Percentiles rank a stretch among this genome's conserved stretches.
Conservation (phyloP, 2,329 filamentous ascomycete genomes). For the Trichophyton rubrum region DNA sequence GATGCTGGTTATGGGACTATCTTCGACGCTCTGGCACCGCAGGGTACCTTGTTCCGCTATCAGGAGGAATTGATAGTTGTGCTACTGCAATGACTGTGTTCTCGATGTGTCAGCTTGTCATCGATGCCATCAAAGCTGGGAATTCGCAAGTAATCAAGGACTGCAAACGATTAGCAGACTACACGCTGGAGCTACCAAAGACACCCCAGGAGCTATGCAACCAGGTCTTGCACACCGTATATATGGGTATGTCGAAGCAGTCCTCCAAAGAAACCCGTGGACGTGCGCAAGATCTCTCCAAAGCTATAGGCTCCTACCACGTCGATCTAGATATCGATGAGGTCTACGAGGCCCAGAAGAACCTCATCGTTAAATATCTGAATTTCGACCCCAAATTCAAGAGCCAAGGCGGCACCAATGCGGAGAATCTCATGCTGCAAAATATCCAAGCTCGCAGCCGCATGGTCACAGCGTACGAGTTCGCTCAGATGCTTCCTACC, state of each 20-base stretch:
- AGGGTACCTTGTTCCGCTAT: slow-evolving; percentile 23
- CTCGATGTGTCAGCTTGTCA: slow-evolving; percentile 23
- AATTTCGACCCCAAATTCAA: slow-evolving; percentile 49
- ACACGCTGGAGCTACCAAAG: slow-evolving; percentile 36
- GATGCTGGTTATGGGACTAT: slow-evolving; percentile 23
- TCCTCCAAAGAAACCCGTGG: slow-evolving; percentile 53
- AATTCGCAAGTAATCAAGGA: slow-evolving; percentile 20
- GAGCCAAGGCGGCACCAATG: slow-evolving; percentile 47
- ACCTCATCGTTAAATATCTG: slow-evolving; percentile 35
- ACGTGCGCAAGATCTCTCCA: slow-evolving; percentile 48
- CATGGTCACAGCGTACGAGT: slow-evolving; percentile 51
- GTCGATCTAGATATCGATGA: slow-evolving; percentile 59
- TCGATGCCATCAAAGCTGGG: slow-evolving; percentile 17
- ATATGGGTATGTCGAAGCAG: slow-evolving; percentile 56
- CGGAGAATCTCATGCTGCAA: slow-evolving; percentile 20
- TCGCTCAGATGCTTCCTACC: slow-evolving; percentile 51
- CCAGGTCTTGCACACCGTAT: slow-evolving; percentile 48
- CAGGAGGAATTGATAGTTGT: slow-evolving; percentile 24
- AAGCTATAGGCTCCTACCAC: slow-evolving; percentile 55
- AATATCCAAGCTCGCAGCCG: slow-evolving; percentile 48
- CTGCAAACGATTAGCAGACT: slow-evolving; percentile 25
- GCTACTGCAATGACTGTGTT: slow-evolving; percentile 23
- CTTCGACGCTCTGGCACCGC: slow-evolving; percentile 19
- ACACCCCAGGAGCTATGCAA: slow-evolving; percentile 47
- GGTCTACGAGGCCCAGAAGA: slow-evolving; percentile 34